Evolutionary conservation across 225 moss, liverwort and hornwort genomes (phyloP), one percentile per base, ranked within the genome.

Genomic region (Rhytidiadelphus loreus): DNA sequence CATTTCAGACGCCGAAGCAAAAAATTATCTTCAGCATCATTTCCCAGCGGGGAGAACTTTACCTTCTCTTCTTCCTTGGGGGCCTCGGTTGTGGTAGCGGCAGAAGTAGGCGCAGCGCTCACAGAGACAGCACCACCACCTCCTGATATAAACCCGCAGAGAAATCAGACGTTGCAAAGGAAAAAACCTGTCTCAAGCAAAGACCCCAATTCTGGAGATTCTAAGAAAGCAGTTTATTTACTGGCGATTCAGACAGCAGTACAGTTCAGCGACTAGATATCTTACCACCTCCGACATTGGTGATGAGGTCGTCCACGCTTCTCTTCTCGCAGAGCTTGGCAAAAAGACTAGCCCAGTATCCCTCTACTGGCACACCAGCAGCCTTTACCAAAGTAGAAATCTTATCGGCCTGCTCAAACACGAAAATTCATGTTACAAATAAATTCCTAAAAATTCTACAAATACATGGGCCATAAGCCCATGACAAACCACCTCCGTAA

Each of bases 281-380:
- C 92, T 82, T 90, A 97, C 97, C 96, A 53, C 95, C 85, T 80
- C 95, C 96, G n/a, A 96, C 93, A 81, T 94, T 97, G 70, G 96
- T 96, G 89, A 97, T 95, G 59, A 97, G 91, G 57, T 96, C 97
- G 30, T 97, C 97, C 41, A 97, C 94, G 35, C 80, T 96, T 81
- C 92, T 96, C 93, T 95, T 95, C 93, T 97, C 91, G 39, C 95
- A 93, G 32, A 97, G 95, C 91, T 97, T 97, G 39, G 97, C 97
- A 37, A 91, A 91, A 30, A 91, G 87, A 84, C 89, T 8, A 43
- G 83, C 30, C 91, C 89, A 91, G 61, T 93, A 97, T 25, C 94
- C 95, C 91, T 97, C 97, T 44, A 97, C 93, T 21, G n/a, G 28
- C 28, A 97, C 90, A n/a, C 93, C 93, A 44, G 96, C 96, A 43